A percentile compares a stretch with the other conserved stretches of the same genome.
phyloP scores from a whole-genome alignment of 805 yeast genomes.

The Jamesozyma lodderae region DNA sequence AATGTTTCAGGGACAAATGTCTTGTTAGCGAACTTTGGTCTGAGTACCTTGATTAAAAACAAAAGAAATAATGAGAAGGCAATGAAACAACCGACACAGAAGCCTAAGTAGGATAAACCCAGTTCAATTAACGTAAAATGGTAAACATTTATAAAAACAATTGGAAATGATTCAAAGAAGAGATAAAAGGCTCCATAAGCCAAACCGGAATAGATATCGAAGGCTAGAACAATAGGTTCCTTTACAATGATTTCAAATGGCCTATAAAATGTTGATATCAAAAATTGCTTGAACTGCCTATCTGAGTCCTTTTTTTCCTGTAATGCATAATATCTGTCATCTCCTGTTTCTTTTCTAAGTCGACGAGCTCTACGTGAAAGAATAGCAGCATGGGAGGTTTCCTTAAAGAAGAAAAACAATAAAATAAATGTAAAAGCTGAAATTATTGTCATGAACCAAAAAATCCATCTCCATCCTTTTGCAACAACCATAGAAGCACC shows the following conservation, averaged over 20 bases:
- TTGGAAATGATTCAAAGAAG: constrained; percentile 55
- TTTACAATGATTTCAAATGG: constrained; percentile 40
- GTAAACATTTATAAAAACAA: constrained; percentile 39
- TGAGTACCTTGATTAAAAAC: constrained; percentile 21
- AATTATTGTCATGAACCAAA: constrained; percentile 40
- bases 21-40: constrained; percentile 21
- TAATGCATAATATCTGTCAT: constrained; percentile 33
- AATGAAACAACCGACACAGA: constrained; percentile 35
- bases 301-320: constrained; percentile 31
- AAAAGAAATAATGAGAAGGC: constrained; percentile 29
- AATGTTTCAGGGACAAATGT: constrained; percentile 35
- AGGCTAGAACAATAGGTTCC: constrained; percentile 48
- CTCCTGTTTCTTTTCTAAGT: constrained; percentile 42
- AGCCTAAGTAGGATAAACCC: constrained; percentile 40
- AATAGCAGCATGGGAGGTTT: constrained; percentile 40
- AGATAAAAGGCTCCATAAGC: constrained; percentile 44
- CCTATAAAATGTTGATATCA: constrained; percentile 34
- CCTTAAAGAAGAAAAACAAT: constrained; percentile 38
- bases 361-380: constrained; percentile 37
- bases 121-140: constrained; percentile 39
- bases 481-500: constrained; percentile 26
- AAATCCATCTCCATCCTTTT: constrained; percentile 44
- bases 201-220: constrained; percentile 43
- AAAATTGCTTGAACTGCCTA: constrained; percentile 13
- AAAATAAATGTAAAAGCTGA: constrained; percentile 24